Base-by-base conservation (phyloP, 495 filamentous ascomycete species). In the Penicillium diatomitis region DNA sequence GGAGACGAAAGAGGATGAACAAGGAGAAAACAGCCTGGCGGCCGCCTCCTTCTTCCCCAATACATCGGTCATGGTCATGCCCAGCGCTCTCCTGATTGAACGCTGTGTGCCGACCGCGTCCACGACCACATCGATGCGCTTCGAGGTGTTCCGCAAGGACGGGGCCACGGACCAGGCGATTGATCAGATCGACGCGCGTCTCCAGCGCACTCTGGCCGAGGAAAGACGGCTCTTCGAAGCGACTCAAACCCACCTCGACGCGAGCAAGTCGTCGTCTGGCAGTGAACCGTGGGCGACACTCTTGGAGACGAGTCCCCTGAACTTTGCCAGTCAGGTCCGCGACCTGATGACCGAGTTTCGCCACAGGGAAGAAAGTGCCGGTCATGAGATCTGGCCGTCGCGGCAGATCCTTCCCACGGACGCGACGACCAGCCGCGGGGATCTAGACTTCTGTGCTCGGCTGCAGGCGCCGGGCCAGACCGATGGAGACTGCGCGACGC, bases 101-200 rank as follows among this genome's bases (percentile, higher is more conserved):
- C 60, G 72, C 4, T 65, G 74, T 43, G 56, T 78, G 3, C 73
- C 76, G 35, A 63, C 52, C 38, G 57, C 59, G 4, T 55, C 73
- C 4, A 64, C 55, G 32, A 68, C 46, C 3, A 63, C 59, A 12
- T 50, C 49, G 5, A 68, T 75, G 54, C 50, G 67, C 27, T 76
- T 75, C 55, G 70, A 79, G 51, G 68, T 77, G 11, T 78, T 65
- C 56, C 69, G 73, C 28, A 64, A 73, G 63, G 73, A 71, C 53
- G 52, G 62, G 41, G 53, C 68, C 8, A 59, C 53, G 3, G 71
- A 74, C 38, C 68, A 69, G 10, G 63, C 74, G 6, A 76, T 77
- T 49, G 49, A 70, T 4, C 38, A 60, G 3, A 64, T 72, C 56
- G 68, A 63, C 48, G 11, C 63, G 11, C 56, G 69, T 11, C 74